Evolutionary conservation across 106 monocot genomes (phyloP).

Genomic region (Dioscorea alata): DNA sequence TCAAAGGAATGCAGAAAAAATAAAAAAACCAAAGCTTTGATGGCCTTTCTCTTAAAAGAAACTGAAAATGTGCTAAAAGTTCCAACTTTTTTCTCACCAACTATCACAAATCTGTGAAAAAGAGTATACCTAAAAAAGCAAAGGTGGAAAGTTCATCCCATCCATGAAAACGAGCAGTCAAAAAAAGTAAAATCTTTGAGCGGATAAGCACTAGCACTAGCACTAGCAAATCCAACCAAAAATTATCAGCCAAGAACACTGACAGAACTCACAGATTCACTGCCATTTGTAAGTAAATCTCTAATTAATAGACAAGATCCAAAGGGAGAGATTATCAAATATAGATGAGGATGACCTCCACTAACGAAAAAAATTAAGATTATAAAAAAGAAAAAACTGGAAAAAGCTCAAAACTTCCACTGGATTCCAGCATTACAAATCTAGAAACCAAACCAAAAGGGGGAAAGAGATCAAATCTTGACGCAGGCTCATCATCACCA

Average conservation of each 20-base stretch:
- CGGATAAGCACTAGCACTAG: neutral
- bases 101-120: neutral
- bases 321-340: neutral
- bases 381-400: neutral
- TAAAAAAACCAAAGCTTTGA: no score
- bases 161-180: neutral
- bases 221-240: neutral
- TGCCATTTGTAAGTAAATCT: neutral
- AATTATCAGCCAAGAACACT: neutral
- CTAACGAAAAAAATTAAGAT: neutral
- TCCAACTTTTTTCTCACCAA: neutral
- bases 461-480: no score
- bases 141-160: neutral
- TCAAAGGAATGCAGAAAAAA: no score
- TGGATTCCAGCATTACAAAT: neutral
- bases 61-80: neutral
- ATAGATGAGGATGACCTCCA: neutral
- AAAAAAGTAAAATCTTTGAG: neutral
- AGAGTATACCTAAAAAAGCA: neutral
- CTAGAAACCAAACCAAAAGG: neutral
- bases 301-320: neutral
- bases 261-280: constrained; percentile 2
- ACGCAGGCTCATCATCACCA: constrained; percentile 2
- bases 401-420: neutral
- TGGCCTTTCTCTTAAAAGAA: neutral